phyloP scores from a whole-genome alignment of 2,329 filamentous ascomycete species.

The Colletotrichum sp. region DNA sequence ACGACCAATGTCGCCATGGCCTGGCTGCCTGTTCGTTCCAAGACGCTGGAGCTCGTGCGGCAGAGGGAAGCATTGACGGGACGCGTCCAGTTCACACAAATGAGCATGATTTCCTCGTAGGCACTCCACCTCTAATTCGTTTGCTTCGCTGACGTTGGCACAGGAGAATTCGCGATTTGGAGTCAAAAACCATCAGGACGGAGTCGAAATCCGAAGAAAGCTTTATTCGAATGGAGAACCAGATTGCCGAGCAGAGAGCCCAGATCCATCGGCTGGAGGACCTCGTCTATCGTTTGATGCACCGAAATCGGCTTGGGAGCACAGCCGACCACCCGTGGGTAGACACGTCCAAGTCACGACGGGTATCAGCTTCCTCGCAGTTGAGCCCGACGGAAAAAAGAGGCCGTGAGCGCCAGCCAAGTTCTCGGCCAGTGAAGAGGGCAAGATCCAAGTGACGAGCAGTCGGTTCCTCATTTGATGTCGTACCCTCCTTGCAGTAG shows the following conservation, averaged over 20 bases:
- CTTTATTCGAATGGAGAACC: constrained; percentile 27
- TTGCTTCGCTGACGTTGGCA: background rate
- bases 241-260: constrained; percentile 28
- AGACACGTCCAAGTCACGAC: constrained; percentile 6
- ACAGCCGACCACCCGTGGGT: constrained; percentile 5
- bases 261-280: constrained; percentile 33
- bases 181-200: constrained; percentile 34
- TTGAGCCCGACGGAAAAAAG: constrained; percentile 3
- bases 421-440: background rate
- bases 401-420: background rate
- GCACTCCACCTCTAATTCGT: constrained; percentile 2
- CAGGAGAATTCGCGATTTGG: constrained; percentile 39
- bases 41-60: constrained; percentile 49
- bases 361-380: constrained; percentile 3
- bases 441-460: constrained; percentile 13
- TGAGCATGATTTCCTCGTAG: constrained; percentile 52
- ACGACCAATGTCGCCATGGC: constrained; percentile 47
- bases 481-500: constrained; percentile 56
- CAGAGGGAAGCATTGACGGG: constrained; percentile 50
- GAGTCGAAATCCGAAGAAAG: constrained; percentile 33
- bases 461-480: constrained; percentile 34
- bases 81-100: constrained; percentile 52
- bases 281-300: constrained; percentile 28
- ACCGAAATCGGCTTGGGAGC: constrained; percentile 21
- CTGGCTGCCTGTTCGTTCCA: constrained; percentile 48